These are phyloP conservation scores for Thalia dealbata DNA, from an alignment of 176 grass and related monocot species.

Conservation along the genomic window DNA sequence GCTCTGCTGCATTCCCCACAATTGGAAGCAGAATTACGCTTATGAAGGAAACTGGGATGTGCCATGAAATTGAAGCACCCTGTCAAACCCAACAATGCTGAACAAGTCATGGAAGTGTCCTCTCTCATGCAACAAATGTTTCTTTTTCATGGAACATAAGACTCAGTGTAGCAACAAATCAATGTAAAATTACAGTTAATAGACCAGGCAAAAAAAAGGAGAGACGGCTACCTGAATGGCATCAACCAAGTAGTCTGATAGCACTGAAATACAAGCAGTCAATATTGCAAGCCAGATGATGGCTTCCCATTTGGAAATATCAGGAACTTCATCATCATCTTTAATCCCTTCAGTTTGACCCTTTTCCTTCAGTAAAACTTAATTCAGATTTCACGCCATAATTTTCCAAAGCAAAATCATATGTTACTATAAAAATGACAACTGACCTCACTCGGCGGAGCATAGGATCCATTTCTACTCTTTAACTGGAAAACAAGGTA, in stretches of 20 bases:
- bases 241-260: constrained; percentile 59
- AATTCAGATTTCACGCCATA: neutral
- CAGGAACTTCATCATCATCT: constrained; percentile 16
- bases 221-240: constrained; percentile 35
- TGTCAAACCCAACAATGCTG: constrained; percentile 21
- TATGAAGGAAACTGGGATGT: constrained; percentile 60
- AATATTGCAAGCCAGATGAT: constrained; percentile 63
- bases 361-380: constrained; percentile 27
- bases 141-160: too few species aligned
- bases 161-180: neutral
- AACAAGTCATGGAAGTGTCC: neutral
- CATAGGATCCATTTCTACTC: constrained; percentile 11
- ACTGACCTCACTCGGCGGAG: constrained; percentile 29
- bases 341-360: constrained; percentile 19
- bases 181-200: neutral
- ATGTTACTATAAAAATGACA: neutral
- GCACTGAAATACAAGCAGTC: constrained; percentile 54
- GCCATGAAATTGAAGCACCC: constrained; percentile 52
- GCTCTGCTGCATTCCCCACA: constrained; percentile 75
- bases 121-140: too few species aligned
- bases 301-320: constrained; percentile 59
- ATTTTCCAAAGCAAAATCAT: neutral
- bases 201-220: neutral
- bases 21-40: constrained; percentile 80
- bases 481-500: constrained; percentile 57